These are phyloP conservation scores for Xerocomus brunneocitrinus DNA, from an alignment of 768 basidiomycete species.

Conservation along the genomic window DNA sequence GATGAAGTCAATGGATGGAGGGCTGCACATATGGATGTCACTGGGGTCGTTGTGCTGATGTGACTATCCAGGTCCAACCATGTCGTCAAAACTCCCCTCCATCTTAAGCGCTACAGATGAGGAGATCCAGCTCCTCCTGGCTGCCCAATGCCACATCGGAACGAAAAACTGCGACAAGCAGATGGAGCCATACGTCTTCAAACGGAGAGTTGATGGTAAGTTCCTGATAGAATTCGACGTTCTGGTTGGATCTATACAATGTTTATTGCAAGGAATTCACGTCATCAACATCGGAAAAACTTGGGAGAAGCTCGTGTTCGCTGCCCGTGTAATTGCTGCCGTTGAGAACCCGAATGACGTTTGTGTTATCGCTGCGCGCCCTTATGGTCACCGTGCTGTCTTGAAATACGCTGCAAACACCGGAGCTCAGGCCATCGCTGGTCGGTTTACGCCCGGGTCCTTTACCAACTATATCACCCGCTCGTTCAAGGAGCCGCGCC, in stretches of 20 bases:
- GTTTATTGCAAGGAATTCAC: conserved; percentile 68
- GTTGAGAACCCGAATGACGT: conserved; percentile 98
- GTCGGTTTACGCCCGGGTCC: conserved; percentile 97
- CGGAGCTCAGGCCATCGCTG: conserved; percentile 97
- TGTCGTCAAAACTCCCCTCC: conserved; percentile 91
- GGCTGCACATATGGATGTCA: conserved; percentile 28
- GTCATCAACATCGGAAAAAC: conserved; percentile 99
- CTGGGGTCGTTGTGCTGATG: conserved; percentile 21
- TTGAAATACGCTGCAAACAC: conserved; percentile 98
- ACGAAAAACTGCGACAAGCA: conserved; percentile 99
- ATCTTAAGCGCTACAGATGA: conserved; percentile 93
- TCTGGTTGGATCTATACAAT: conserved; percentile 11
- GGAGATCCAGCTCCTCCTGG: conserved; percentile 91
- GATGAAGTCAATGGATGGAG: conserved; percentile 34
- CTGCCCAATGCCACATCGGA: conserved; percentile 95
- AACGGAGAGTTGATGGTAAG: conserved; percentile 91
- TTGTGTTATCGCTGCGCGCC: conserved; percentile 96
- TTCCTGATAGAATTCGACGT: conserved; percentile 7
- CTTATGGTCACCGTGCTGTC: conserved; percentile 98
- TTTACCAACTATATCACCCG: conserved; percentile 99
- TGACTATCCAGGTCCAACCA: conserved; percentile 32
- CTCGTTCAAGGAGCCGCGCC: conserved; percentile 99
- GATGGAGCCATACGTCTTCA: conserved; percentile 98
- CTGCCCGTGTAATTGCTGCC: conserved; percentile 94
- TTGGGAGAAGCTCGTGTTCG: conserved; percentile 98